Evolutionary conservation across 495 filamentous ascomycete species (phyloP), one percentile per base, ranked within the genome.

Genomic region (Daldinia grandis): DNA sequence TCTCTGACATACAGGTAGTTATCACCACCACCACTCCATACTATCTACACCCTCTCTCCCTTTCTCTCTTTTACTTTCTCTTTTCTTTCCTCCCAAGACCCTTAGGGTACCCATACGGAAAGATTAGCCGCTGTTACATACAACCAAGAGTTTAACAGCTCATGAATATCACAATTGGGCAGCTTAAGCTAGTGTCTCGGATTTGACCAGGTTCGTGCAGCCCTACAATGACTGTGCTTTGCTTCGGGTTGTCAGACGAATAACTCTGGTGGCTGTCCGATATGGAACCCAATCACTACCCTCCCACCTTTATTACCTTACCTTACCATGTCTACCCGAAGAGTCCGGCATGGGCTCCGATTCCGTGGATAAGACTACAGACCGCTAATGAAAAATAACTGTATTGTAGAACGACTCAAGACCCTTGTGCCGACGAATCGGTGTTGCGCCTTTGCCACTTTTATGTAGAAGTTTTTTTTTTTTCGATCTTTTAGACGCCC

Each of bases 151-250:
- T 9, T 55, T 25, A 54, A 61, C 30, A 58, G 24, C 55, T 64
- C 57, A 68, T 68, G 62, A 69, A 58, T 35, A 69, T 72, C 69
- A 49, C 70, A 69, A 73, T 73, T 73, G 70, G 65, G 24, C 56
- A 62, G 61, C 51, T 38, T 47, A 66, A 69, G 70, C 65, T 73
- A 73, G 70, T 66, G 70, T 73, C 70, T 73, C 65, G 62, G 66
- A 69, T 53, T 62, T 58, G 70, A 73, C 70, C 53, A 73, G 70
- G 70, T 73, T 73, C 61, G 70, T 73, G 70, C 62, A 73, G 70
- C 62, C 70, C 70, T 73, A 73, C 33, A 68, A 61, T 40, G 58
- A 35, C 28, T 58, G 19, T 12, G 17, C 12, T 49, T 27, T 49
- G 5, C 25, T 44, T n/a, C 37, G 38, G 57, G 27, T 24, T 31